Percentiles rank a stretch among this genome's conserved stretches.
Conservation (phyloP, 2,329 filamentous ascomycete genomes). For the Exserohilum rostratum region DNA sequence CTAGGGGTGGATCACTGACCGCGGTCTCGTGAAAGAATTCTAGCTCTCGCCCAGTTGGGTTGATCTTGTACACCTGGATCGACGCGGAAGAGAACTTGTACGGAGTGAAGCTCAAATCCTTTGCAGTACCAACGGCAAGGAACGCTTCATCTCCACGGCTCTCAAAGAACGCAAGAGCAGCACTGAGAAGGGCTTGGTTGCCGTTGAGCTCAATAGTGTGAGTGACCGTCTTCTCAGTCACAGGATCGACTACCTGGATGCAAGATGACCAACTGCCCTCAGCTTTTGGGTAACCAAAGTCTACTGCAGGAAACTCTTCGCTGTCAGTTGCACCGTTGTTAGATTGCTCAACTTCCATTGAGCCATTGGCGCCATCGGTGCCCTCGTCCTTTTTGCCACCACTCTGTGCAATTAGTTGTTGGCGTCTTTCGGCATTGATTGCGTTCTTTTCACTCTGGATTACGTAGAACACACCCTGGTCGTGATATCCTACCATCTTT, state of each 20-base stretch:
- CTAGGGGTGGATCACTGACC: conserved; percentile 84
- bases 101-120: conserved; percentile 82
- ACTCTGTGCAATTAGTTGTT: conserved; percentile 75
- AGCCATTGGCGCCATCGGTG: conserved; percentile 39
- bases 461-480: conserved; percentile 88
- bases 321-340: conserved; percentile 24
- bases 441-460: conserved; percentile 94
- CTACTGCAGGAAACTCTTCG: conserved; percentile 72
- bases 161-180: conserved; percentile 82
- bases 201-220: conserved; percentile 82
- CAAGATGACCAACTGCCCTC: conserved; percentile 93
- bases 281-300: conserved; percentile 87
- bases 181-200: conserved; percentile 90
- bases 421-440: conserved; percentile 76
- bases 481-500: conserved; percentile 84
- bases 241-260: conserved; percentile 87
- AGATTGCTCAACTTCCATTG: conserved; percentile 24
- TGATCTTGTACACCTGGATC: conserved; percentile 90
- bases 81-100: conserved; percentile 75
- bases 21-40: conserved; percentile 98
- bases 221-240: conserved; percentile 71
- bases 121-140: conserved; percentile 91
- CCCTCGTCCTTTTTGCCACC: conserved; percentile 45
- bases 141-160: conserved; percentile 84
- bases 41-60: conserved; percentile 82